Base-by-base conservation (phyloP, 768 basidiomycete genomes). In the Hemileccinum impolitum region DNA sequence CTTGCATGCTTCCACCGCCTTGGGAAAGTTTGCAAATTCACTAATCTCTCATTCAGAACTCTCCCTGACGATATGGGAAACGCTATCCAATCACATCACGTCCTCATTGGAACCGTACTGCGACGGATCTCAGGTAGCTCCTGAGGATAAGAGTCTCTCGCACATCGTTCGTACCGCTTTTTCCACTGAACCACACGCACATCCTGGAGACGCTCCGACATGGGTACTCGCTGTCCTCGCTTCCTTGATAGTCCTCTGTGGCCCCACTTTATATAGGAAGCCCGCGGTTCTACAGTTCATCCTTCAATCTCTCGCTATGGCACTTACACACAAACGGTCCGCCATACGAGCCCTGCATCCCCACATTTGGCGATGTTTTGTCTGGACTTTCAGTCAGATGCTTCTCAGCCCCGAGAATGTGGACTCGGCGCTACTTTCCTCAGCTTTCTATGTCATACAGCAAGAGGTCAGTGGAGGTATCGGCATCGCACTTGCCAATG, bases 341-440 rank as follows among this genome's bases (percentile, higher is more conserved):
- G 43, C 62, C 6, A 64, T 77, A 11, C 68, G 67, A 12, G 58
- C 65, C 15, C 63, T 80, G 8, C 71, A 75, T 37, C 60, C 73
- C 1, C 71, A 71, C 31, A 62, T 77, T 18, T 85, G 82, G 82
- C 71, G 68, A 44, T 72, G 76, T 44, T 66, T 84, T 23, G 63
- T 84, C 18, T 84, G 83, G 82, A 73, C 76, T 2, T 82, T 77
- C 50, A 64, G 72, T 17, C 71, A 70, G 15, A 57, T 82, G 39
- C 68, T 71, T 38, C 17, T 48, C 39, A 32, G 21, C 30, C 18
- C 54, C 12, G 58, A 55, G 14, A 47, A 52, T 3, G 45, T 57
- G 12, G 60, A 68, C 4, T 48, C 62, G 14, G 58, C 64, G 3
- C 56, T 55, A 1, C 66, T 61, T 34, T 69, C 73, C 14, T 65